phyloP scores from a whole-genome alignment of 495 filamentous ascomycete genomes.

The Daldinia decipiens region DNA sequence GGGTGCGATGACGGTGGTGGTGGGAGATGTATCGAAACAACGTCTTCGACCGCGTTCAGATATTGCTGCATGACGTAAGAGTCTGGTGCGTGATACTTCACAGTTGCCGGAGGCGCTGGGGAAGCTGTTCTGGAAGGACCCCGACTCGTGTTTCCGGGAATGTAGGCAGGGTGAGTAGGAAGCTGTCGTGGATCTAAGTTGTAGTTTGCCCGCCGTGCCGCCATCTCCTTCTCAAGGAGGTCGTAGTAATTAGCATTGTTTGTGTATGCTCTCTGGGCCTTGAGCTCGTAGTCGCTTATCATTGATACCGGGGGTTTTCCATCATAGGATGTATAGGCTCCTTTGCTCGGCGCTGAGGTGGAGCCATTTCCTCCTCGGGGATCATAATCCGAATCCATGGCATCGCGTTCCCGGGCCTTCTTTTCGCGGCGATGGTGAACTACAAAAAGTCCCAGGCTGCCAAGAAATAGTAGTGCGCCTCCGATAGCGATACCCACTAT shows the following conservation, averaged over 20 bases:
- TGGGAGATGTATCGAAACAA: slow-evolving; percentile 7
- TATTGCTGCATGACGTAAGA: slow-evolving; percentile 43
- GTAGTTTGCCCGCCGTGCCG: slow-evolving; percentile 10
- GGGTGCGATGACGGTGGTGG: slow-evolving; percentile 14
- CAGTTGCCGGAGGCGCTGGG: slow-evolving; percentile 29
- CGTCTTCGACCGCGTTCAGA: slow-evolving; percentile 37
- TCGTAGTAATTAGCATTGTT: slow-evolving; percentile 49
- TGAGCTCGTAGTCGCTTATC: slow-evolving; percentile 36
- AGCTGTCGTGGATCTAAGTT: slow-evolving; percentile 40
- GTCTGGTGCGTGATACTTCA: slow-evolving; percentile 41
- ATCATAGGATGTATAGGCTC: slow-evolving; percentile 37
- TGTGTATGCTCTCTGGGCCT: slow-evolving; percentile 37
- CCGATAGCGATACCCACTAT: slow-evolving; percentile 59
- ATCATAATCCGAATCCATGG: slow-evolving; percentile 22
- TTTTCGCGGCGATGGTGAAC: slow-evolving; percentile 56
- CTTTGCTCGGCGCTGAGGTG: slow-evolving; percentile 28
- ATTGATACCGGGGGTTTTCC: slow-evolving; percentile 48
- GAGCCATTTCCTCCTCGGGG: slow-evolving; percentile 29
- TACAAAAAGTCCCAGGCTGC: slow-evolving; percentile 51
- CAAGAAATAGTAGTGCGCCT: slow-evolving; percentile 52
- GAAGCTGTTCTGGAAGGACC: slow-evolving; percentile 35
- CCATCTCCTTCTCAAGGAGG: slow-evolving; percentile 30
- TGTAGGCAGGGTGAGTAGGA: slow-evolving; percentile 62
- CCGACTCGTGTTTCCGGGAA: slow-evolving; percentile 52
- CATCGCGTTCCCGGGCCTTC: slow-evolving; percentile 24